Evolutionary conservation across 768 basidiomycete species (phyloP), one percentile per base, ranked within the genome.

Genomic region (Myochromella boudieri): DNA sequence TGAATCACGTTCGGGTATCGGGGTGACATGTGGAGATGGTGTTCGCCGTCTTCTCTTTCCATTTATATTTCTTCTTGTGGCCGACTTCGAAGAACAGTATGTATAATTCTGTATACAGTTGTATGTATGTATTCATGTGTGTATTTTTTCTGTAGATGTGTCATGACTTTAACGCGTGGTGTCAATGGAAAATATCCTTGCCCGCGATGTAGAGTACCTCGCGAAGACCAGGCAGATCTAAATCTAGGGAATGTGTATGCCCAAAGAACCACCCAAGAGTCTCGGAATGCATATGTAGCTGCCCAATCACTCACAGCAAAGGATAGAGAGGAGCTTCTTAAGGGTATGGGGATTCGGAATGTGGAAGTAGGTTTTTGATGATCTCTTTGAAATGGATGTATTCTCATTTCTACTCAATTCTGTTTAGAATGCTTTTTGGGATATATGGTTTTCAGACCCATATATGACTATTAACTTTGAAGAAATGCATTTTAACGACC

Each of bases 41-140:
- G 49, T 68, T 10, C 2, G 20, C 2, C 62, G 58, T 0, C 51
- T 31, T 10, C 32, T 77, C 0, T 76, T 61, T 24, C 72, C 70
- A 1, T 21, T 68, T 6, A 57, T 77, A 15, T 25, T 72, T 0
- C 70, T 75, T 3, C 51, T 74, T 1, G 69, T 65, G 6, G 64
- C 67, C 4, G 72, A 77, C 42, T 77, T 72, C 42, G 67, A 77
- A 48, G 74, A 78, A 60, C 68, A 70, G 75, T 77, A 62, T 20
- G 68, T n/a, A n/a, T n/a, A 57, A 41, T 46, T 40, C 33, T 47
- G 18, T 25, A 21, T 50, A 34, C 26, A 40, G 1, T 40, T 37
- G 1, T 38, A 55, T n/a, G 28, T 29, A 14, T 34, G 33, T n/a
- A n/a, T 4, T 6, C n/a, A 34, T 12, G 17, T 44, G 25, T 36